Percentiles rank a stretch among this genome's conserved stretches.
These are phyloP conservation scores for Agroathelia rolfsii DNA, from an alignment of 1,284 basidiomycete genomes.

Conservation along the genomic window DNA sequence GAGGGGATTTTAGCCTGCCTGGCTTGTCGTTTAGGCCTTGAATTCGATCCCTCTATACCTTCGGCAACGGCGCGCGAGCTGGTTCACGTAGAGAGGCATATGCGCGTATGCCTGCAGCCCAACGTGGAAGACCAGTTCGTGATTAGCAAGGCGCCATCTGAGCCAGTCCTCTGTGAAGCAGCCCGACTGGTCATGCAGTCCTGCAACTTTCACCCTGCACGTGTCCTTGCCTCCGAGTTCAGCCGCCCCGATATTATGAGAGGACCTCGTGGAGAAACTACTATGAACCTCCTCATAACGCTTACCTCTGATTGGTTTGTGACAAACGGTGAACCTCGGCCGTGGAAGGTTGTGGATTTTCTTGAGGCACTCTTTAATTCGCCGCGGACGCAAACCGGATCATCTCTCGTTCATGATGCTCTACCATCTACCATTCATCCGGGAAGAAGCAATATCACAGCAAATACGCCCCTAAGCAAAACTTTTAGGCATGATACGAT, in stretches of 20 bases:
- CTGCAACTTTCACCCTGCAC: slow-evolving; percentile 6
- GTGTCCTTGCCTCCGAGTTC: slow-evolving; percentile 6
- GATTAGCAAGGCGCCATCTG: slow-evolving; percentile 16
- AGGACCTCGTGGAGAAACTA: slow-evolving; percentile 12
- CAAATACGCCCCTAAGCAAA: slow-evolving; percentile 3
- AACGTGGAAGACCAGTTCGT: slow-evolving; percentile 14
- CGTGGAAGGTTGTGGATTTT: too few relatives aligned
- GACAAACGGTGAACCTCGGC: too few relatives aligned
- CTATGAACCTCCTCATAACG: slow-evolving; percentile 10
- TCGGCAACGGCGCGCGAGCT: slow-evolving; percentile 10
- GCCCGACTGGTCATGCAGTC: slow-evolving; percentile 9
- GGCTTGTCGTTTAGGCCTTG: slow-evolving; percentile 17
- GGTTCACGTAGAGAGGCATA: slow-evolving; percentile 20
- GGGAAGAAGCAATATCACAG: not conserved
- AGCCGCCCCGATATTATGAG: slow-evolving; percentile 9
- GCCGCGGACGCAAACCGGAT: not conserved
- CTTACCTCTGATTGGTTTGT: slow-evolving; percentile 11
- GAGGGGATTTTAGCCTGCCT: slow-evolving; percentile 18
- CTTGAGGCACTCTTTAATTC: not conserved
- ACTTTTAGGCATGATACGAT: slow-evolving; percentile 14
- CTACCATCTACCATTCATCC: too few relatives aligned
- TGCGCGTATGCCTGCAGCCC: slow-evolving; percentile 20
- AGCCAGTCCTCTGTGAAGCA: slow-evolving; percentile 20
- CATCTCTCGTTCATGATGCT: too few relatives aligned
- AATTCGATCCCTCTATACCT: slow-evolving; percentile 15